Percentiles rank a stretch among this genome's conserved stretches.
Conservation (phyloP, 768 basidiomycete species). For the Kwoniella newhampshirensis region DNA sequence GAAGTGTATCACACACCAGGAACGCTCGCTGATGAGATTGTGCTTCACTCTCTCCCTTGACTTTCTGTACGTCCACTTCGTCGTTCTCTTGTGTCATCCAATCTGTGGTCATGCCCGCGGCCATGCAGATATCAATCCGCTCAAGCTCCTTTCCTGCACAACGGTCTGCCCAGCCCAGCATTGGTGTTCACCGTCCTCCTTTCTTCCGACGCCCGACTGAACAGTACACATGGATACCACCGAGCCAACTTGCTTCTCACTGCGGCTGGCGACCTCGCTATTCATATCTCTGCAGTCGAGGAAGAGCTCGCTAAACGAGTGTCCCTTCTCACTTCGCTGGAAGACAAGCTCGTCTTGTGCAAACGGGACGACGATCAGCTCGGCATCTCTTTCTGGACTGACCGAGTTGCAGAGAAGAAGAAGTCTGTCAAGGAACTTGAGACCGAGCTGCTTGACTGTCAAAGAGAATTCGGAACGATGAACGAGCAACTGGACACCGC, state of each 20-base stretch:
- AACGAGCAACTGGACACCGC: slow-evolving; percentile 26
- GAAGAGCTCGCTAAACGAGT: slow-evolving; percentile 26
- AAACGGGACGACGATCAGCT: slow-evolving; percentile 22
- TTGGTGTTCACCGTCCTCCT: slow-evolving; percentile 49
- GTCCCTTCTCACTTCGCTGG: slow-evolving; percentile 35
- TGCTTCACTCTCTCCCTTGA: too few species aligned
- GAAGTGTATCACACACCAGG: too few species aligned
- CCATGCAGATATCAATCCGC: slow-evolving; percentile 50
- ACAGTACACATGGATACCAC: slow-evolving; percentile 45
- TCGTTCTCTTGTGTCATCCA: too few species aligned
- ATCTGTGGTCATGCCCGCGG: background rate
- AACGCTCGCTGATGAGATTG: too few species aligned
- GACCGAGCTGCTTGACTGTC: slow-evolving; percentile 15
- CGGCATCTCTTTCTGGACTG: slow-evolving; percentile 38
- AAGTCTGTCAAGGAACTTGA: slow-evolving; percentile 20
- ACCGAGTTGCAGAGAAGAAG: slow-evolving; percentile 37
- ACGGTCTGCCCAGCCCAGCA: slow-evolving; percentile 37
- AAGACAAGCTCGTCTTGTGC: slow-evolving; percentile 28
- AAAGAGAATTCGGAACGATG: slow-evolving; percentile 19
- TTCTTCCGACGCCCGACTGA: slow-evolving; percentile 45
- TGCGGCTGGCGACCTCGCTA: slow-evolving; percentile 20
- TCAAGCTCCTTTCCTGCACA: slow-evolving; percentile 31
- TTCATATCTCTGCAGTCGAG: slow-evolving; percentile 20
- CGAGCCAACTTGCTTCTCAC: slow-evolving; percentile 31
- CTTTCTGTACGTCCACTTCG: too few species aligned